Evolutionary conservation across 345 rosid genomes (phyloP).

Genomic region (Camelina sativa): DNA sequence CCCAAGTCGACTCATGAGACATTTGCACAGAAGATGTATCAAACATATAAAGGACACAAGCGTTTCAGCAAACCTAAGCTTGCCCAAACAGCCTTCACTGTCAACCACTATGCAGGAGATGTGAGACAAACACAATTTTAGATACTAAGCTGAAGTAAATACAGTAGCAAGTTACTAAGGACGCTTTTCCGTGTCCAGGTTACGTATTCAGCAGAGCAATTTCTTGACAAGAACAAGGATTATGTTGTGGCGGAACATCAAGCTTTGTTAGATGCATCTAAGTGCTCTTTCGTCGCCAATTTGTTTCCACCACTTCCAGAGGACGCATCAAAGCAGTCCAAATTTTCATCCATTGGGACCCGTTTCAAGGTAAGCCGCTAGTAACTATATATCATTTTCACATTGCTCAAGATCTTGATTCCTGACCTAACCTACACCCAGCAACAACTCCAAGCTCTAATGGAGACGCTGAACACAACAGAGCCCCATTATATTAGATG

Average conservation of each 20-base stretch:
- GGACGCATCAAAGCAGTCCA: constrained; percentile 75
- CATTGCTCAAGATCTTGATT: constrained; percentile 32
- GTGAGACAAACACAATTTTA: constrained; percentile 46
- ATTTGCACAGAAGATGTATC: constrained; percentile 79
- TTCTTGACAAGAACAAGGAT: constrained; percentile 80
- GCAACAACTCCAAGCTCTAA: constrained; percentile 71
- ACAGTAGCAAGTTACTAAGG: constrained; percentile 33
- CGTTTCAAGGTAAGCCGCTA: constrained; percentile 65
- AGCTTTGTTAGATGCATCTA: constrained; percentile 65
- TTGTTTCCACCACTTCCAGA: constrained; percentile 75
- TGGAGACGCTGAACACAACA: constrained; percentile 68
- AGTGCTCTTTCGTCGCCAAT: constrained; percentile 66
- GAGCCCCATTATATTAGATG: constrained; percentile 75
- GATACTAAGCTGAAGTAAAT: constrained; percentile 14
- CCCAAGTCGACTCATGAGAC: constrained; percentile 88
- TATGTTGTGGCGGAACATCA: constrained; percentile 85
- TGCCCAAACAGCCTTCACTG: constrained; percentile 72
- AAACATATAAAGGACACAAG: constrained; percentile 69
- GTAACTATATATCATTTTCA: constrained; percentile 18
- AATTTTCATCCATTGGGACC: constrained; percentile 78
- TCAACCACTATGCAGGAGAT: constrained; percentile 82
- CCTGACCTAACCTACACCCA: constrained; percentile 41
- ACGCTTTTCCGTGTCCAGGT: constrained; percentile 52
- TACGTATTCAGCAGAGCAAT: constrained; percentile 68
- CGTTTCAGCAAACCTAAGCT: constrained; percentile 82